These are phyloP conservation scores for Helotiales sp. DNA, from an alignment of 2,329 filamentous ascomycete genomes.

Conservation along the genomic window DNA sequence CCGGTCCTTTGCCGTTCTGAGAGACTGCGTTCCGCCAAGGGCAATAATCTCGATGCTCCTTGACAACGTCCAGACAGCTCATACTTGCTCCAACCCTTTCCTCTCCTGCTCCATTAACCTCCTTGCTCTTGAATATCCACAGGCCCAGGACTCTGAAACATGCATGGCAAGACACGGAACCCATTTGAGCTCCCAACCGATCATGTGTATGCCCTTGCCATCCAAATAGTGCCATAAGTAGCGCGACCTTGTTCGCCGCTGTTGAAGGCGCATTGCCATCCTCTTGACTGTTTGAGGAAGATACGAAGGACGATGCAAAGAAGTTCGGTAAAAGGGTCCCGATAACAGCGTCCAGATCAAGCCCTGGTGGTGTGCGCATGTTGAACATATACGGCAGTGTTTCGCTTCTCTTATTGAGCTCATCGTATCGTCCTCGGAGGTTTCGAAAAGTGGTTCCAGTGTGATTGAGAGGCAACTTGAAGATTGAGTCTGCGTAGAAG, in stretches of 20 bases:
- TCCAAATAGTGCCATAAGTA: conserved; percentile 70
- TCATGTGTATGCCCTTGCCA: conserved; percentile 60
- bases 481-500: conserved; percentile 50
- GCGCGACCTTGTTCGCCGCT: conserved; percentile 58
- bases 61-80: conserved; percentile 65
- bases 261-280: not conserved
- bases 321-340: conserved; percentile 54
- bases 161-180: conserved; percentile 67
- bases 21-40: conserved; percentile 70
- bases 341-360: conserved; percentile 53
- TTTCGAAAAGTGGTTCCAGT: conserved; percentile 56
- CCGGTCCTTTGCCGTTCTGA: conserved; percentile 49
- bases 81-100: conserved; percentile 58
- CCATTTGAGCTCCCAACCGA: conserved; percentile 30
- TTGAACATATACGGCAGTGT: conserved; percentile 64
- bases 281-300: not conserved
- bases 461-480: conserved; percentile 64
- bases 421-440: conserved; percentile 65
- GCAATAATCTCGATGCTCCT: conserved; percentile 80
- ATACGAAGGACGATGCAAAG: conserved; percentile 52
- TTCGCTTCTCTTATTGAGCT: conserved; percentile 52
- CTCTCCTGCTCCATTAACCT: conserved; percentile 53
- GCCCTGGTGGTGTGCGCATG: conserved; percentile 49
- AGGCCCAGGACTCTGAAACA: conserved; percentile 87
- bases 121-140: conserved; percentile 88